phyloP scores from a whole-genome alignment of 1,139 yeast genomes.

The Hemisphaericaspora xylofermentans region DNA sequence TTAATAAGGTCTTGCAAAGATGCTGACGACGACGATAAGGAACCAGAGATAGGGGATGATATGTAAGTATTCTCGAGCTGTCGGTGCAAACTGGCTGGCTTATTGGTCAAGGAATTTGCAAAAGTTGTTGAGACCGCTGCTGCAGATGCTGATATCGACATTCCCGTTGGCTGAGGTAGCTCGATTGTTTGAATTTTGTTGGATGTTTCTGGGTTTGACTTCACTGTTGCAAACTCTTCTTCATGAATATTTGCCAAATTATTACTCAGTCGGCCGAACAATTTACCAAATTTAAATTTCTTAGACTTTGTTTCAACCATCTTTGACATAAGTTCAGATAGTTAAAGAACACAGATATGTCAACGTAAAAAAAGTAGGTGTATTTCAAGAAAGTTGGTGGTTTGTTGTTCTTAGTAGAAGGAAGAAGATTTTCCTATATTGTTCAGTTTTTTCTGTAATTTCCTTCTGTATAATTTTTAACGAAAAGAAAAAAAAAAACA shows the following conservation, averaged over 20 bases:
- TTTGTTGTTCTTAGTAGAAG: not conserved
- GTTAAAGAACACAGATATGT: not conserved
- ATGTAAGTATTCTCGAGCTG: not conserved
- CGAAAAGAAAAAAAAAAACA: too few relatives aligned
- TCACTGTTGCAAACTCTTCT: constrained; percentile 6
- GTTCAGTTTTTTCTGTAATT: too few relatives aligned
- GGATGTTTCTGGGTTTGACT: constrained; percentile 1
- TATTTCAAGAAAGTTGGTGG: too few relatives aligned
- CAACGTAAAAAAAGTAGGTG: too few relatives aligned
- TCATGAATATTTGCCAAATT: constrained; percentile 16
- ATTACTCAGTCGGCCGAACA: constrained; percentile 33
- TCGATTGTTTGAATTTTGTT: not conserved
- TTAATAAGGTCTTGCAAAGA: constrained; percentile 17
- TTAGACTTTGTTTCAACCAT: constrained; percentile 34
- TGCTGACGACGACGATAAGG: constrained; percentile 6
- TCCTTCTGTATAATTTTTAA: too few relatives aligned
- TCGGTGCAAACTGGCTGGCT: not conserved
- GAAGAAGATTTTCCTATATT: too few relatives aligned
- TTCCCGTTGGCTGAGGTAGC: constrained; percentile 2
- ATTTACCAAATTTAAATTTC: constrained; percentile 33
- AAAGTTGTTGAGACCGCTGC: not conserved
- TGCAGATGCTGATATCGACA: constrained; percentile 4
- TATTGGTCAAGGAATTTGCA: not conserved
- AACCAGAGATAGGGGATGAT: constrained; percentile 1
- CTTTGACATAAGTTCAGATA: not conserved